Evolutionary conservation across 345 rosid genomes (phyloP).

Genomic region (Bruguiera parviflora): DNA sequence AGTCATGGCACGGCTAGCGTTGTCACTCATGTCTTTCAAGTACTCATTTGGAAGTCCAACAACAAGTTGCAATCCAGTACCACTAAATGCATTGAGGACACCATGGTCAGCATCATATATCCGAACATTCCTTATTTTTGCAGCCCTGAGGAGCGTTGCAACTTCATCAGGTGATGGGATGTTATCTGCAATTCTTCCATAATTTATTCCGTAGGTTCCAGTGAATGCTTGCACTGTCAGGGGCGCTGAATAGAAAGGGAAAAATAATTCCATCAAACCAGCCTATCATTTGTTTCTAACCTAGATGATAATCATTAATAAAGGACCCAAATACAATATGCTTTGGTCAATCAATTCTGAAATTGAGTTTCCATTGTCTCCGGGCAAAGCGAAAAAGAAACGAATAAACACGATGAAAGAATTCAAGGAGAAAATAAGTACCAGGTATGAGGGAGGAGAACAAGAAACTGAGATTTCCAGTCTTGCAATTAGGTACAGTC

Average conservation of each 20-base stretch:
- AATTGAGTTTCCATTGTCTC: not conserved
- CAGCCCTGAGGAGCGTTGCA: slow-evolving; percentile 63
- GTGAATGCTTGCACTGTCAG: slow-evolving; percentile 52
- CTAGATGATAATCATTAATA: not conserved
- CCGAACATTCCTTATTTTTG: slow-evolving; percentile 82
- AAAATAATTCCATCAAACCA: slow-evolving; percentile 9
- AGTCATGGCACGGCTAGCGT: slow-evolving; percentile 61
- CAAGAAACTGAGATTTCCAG: not conserved
- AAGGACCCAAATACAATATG: not conserved
- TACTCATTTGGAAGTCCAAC: slow-evolving; percentile 76
- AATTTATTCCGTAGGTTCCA: slow-evolving; percentile 93
- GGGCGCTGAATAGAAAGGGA: slow-evolving; percentile 34
- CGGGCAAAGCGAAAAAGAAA: not conserved
- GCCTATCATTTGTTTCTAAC: slow-evolving; percentile 9
- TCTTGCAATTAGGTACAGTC: slow-evolving; percentile 14
- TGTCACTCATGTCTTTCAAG: slow-evolving; percentile 67
- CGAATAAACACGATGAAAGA: not conserved
- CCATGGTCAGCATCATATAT: slow-evolving; percentile 82
- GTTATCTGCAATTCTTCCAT: slow-evolving; percentile 92
- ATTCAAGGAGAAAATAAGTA: not conserved
- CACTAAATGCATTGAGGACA: slow-evolving; percentile 86
- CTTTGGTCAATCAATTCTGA: not conserved
- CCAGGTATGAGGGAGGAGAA: not conserved
- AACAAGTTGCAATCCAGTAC: slow-evolving; percentile 80
- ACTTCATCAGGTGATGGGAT: slow-evolving; percentile 91